Base-by-base conservation (phyloP, 2,329 filamentous ascomycete species). In the Diplodia corticola region DNA sequence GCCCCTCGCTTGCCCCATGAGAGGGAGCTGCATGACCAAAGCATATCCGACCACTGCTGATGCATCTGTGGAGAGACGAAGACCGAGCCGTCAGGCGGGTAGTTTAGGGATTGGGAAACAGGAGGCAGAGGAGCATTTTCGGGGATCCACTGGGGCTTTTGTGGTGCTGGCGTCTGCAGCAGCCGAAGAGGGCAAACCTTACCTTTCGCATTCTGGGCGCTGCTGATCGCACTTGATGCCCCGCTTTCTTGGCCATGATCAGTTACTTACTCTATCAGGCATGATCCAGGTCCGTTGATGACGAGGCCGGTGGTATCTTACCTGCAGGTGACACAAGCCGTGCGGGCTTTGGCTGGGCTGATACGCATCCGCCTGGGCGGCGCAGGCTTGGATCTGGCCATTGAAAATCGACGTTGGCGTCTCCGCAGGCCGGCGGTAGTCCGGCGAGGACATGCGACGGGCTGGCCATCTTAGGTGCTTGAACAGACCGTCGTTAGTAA, bases 191-290 rank as follows among this genome's bases (percentile, higher is more conserved):
- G 26, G 24, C 12, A n/a, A 46, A 44, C 20, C 44, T 61, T 49
- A 61, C 15, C 80, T 80, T 60, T 81, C 78, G 66, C 78, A 80
- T 51, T 73, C 72, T 12, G 79, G 78, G 26, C 72, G 72, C 5
- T 68, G 69, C 68, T 81, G 78, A 57, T 81, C 80, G 53, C 74
- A 76, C 59, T 76, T 76, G 22, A 76, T 70, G 49, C 71, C 71
- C 15, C 73, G 72, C 17, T 68, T 67, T 64, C 73, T 75, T 51
- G 33, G 33, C 53, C 12, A 28, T 10, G 33, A 22, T 61, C 37
- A 66, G 33, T 57, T 26, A 15, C 20, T 24, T 22, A 15, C 20
- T 24, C 17, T 30, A 50, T n/a, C 30, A 66, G 20, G 53, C 57
- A 33, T 37, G 6, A 26, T 28, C 48, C 33, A 49, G 64, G 30